Percentiles rank a stretch among this genome's conserved stretches.
phyloP scores from a whole-genome alignment of 768 basidiomycete species.

The Boletellus ananas region DNA sequence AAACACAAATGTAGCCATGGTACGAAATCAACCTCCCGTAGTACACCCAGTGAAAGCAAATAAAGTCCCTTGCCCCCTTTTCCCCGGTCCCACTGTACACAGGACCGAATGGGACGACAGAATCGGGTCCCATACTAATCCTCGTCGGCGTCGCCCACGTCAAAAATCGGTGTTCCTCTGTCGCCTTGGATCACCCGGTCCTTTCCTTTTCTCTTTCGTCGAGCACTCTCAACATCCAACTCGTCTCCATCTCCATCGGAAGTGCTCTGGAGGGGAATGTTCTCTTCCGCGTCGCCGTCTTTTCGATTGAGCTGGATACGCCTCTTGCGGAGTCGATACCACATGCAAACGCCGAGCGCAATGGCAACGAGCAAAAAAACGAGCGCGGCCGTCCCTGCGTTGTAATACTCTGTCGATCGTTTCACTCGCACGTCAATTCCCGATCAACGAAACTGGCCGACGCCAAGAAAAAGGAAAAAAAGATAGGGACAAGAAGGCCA shows the following conservation, averaged over 20 bases:
- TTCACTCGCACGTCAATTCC: background rate
- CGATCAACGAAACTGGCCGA: background rate
- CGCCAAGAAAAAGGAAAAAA: background rate
- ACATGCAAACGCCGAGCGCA: constrained; percentile 71
- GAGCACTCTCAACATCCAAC: constrained; percentile 39
- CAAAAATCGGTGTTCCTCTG: constrained; percentile 45
- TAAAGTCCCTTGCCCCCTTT: background rate
- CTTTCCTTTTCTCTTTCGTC: constrained; percentile 45
- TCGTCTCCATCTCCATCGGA: constrained; percentile 36
- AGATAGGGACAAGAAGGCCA: no score
- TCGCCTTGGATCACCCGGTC: constrained; percentile 36
- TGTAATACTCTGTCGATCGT: constrained; percentile 76
- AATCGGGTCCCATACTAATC: constrained; percentile 16
- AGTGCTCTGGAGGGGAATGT: constrained; percentile 57
- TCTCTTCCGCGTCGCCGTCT: constrained; percentile 48
- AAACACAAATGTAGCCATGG: background rate
- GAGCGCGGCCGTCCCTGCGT: constrained; percentile 84
- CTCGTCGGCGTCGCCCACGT: constrained; percentile 54
- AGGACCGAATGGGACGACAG: background rate
- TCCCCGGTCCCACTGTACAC: no score
- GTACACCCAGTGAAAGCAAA: background rate
- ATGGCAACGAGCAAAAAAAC: constrained; percentile 71
- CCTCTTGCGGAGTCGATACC: constrained; percentile 51
- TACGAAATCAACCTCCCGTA: background rate
- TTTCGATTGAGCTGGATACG: constrained; percentile 24